Percentiles rank a stretch among this genome's conserved stretches.
Conservation (phyloP, 371 early-diverging fungal species). For the Mortierella polycephala region DNA sequence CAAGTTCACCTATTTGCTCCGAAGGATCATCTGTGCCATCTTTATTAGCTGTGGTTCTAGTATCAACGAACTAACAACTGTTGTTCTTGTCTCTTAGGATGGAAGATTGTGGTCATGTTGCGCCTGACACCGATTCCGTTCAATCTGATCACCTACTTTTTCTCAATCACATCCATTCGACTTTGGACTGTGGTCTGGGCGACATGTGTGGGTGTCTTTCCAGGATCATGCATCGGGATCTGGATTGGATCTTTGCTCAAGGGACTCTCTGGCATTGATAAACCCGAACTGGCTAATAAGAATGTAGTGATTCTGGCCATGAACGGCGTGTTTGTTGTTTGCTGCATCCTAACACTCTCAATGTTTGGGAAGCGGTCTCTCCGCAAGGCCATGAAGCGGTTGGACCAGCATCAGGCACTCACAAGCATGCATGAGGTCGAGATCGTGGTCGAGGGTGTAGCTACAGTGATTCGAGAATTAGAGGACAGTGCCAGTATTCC, state of each 20-base stretch:
- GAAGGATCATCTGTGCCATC: too few species aligned
- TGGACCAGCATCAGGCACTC: constrained; percentile 40
- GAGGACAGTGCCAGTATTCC: constrained; percentile 31
- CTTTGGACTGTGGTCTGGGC: constrained; percentile 54
- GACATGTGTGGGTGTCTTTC: constrained; percentile 52
- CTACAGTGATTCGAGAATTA: constrained; percentile 23
- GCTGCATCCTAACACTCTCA: constrained; percentile 52
- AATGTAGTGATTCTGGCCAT: constrained; percentile 51
- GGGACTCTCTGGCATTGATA: constrained; percentile 53
- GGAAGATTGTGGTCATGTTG: constrained; percentile 58
- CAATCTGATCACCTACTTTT: constrained; percentile 55
- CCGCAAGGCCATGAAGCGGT: constrained; percentile 49
- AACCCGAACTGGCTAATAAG: constrained; percentile 45
- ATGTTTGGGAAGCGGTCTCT: constrained; percentile 53
- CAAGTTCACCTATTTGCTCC: too few species aligned
- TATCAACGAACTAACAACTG: too few species aligned
- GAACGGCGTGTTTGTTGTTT: constrained; percentile 50
- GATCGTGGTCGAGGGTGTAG: constrained; percentile 22
- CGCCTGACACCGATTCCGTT: constrained; percentile 55
- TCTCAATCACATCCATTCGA: constrained; percentile 54
- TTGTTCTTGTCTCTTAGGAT: constrained; percentile 22
- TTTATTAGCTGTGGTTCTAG: too few species aligned
- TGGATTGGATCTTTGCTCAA: constrained; percentile 56
- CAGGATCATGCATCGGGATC: constrained; percentile 55
- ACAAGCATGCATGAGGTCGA: constrained; percentile 22